These are phyloP conservation scores for Silene latifolia DNA, from an alignment of 148 eudicot species.

Conservation along the genomic window DNA sequence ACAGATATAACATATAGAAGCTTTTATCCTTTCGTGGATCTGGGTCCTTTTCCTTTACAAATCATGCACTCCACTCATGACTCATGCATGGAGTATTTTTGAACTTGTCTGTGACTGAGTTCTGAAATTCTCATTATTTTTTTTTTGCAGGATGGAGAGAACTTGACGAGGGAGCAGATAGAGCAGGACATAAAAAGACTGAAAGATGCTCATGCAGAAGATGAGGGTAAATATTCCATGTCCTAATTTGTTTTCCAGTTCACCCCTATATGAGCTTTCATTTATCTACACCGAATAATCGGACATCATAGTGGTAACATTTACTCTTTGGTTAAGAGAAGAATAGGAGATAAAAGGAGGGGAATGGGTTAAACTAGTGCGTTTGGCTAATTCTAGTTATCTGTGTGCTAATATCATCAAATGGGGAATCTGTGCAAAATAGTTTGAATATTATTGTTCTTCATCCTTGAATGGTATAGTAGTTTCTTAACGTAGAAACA, in stretches of 20 bases:
- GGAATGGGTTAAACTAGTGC: too few species aligned
- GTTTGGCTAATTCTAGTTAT: not conserved
- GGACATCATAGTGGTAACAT: not conserved
- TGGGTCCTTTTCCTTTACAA: not conserved
- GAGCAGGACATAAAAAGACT: conserved; percentile 81
- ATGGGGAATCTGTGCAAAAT: not conserved
- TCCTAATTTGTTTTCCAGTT: not conserved
- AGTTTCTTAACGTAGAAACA: not conserved
- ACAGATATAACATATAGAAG: not conserved
- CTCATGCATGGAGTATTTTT: not conserved
- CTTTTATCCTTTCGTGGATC: not conserved
- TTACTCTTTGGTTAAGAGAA: not conserved
- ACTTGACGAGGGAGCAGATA: conserved; percentile 89
- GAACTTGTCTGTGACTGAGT: not conserved
- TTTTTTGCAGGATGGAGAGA: conserved; percentile 68
- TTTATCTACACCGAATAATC: not conserved
- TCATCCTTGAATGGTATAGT: not conserved
- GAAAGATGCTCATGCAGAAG: conserved; percentile 91
- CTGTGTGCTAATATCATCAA: not conserved
- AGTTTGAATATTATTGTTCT: not conserved
- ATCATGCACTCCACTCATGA: not conserved
- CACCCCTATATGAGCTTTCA: not conserved
- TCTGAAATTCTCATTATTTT: conserved; percentile 1
- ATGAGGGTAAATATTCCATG: conserved; percentile 61
- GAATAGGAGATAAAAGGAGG: too few species aligned